Conservation (phyloP, 73 alveolate species). For the Paramecium tetraurelia region DNA sequence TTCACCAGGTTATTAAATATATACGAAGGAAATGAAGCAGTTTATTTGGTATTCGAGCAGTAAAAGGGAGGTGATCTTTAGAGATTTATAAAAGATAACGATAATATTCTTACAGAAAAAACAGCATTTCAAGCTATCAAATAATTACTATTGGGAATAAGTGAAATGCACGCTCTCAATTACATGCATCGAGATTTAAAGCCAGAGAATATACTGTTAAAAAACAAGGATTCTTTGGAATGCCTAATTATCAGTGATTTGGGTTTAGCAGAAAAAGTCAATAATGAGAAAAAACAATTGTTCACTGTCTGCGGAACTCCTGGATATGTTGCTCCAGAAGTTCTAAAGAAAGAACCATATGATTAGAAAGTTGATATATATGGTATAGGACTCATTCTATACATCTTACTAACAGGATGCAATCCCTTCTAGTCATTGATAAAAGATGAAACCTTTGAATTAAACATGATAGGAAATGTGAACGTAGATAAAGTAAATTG, state of each 20-base stretch:
- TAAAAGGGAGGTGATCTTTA: not conserved
- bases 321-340: conserved; percentile 88
- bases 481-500: not conserved
- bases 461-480: not conserved
- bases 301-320: conserved; percentile 73
- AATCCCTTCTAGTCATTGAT: conserved; percentile 57
- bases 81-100: not conserved
- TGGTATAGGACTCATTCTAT: conserved; percentile 74
- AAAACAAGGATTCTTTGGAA: conserved; percentile 63
- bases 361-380: conserved; percentile 72
- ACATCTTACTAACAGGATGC: conserved; percentile 72
- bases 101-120: not conserved
- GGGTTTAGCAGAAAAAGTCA: conserved; percentile 68
- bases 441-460: not conserved
- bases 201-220: conserved; percentile 78
- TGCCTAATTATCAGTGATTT: conserved; percentile 74
- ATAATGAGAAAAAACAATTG: conserved; percentile 59
- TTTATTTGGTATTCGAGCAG: not conserved
- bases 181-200: conserved; percentile 79
- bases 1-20: not conserved
- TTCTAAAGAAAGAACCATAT: conserved; percentile 68
- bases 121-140: not conserved
- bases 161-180: not conserved
- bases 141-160: not conserved
- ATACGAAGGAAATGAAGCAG: not conserved